Base-by-base conservation (phyloP, 2,329 filamentous ascomycete species). In the Plectosphaerella cucumerina region DNA sequence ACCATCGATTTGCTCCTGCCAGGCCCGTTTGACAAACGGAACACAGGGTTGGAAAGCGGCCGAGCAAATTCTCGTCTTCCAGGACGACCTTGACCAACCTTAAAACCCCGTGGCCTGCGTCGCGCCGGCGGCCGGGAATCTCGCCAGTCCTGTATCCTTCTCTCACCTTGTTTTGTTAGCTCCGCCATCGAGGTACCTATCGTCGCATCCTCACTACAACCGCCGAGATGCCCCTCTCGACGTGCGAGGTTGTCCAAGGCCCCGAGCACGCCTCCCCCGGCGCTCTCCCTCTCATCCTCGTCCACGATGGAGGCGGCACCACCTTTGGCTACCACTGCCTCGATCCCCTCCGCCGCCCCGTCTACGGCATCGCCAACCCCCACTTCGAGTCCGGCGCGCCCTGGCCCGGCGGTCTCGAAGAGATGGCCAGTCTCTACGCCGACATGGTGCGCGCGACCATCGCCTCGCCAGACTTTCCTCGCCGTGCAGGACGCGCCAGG, bases 281-380 rank as follows among this genome's bases (percentile, higher is more conserved):
- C 20, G 53, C 60, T 21, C 68, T 69, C n/a, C 80, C 81, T 2
- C 66, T 82, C 44, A 67, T 85, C 51, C 71, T 85, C 42, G 67
- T 84, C 37, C 81, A 85, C 64, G 81, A 85, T 54, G 81, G 81
- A 56, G 80, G 81, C 56, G 81, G 81, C 59, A 84, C 81, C 2
- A 76, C 74, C 3, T 82, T 80, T 59, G 73, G 72, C 56, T 84
- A 84, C 61, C 73, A 80, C 63, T 77, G 75, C 54, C 69, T 85
- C 4, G 70, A 74, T 17, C 59, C 69, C 1, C 66, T 84, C 20
- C 63, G 65, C 33, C 77, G 81, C 5, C 64, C 69, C 17, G 63
- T 81, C 35, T 81, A 77, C 55, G 81, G 73, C 48, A 78, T 85
- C 50, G 65, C 72, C 53, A 84, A 84, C 60, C 77, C 80, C 5